A percentile compares a stretch with the other conserved stretches of the same genome.
Evolutionary conservation across 768 basidiomycete species (phyloP).

Genomic region (Vishniacozyma victoriae): DNA sequence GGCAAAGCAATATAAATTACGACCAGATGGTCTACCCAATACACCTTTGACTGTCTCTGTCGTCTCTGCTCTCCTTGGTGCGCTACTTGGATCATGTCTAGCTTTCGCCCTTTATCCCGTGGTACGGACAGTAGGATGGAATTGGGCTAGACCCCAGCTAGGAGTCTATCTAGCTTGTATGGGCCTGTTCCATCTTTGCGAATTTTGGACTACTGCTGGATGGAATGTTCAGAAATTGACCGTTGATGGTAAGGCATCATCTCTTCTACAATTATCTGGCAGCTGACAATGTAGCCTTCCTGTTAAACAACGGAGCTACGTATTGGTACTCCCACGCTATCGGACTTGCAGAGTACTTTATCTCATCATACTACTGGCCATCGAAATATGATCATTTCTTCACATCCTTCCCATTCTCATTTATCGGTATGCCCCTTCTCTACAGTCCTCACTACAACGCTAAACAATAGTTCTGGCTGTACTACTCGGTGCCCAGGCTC

Average conservation of each 20-base stretch:
- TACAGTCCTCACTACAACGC: background rate
- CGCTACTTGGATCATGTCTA: conserved; percentile 58
- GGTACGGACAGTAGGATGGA: conserved; percentile 34
- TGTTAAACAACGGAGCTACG: conserved; percentile 78
- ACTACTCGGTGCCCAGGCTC: conserved; percentile 63
- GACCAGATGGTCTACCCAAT: conserved; percentile 74
- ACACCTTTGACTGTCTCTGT: conserved; percentile 72
- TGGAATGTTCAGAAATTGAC: conserved; percentile 91
- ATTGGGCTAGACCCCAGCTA: conserved; percentile 69
- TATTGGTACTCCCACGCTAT: conserved; percentile 79
- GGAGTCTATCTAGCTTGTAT: conserved; percentile 78
- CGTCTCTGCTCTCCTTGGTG: conserved; percentile 82
- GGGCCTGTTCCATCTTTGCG: conserved; percentile 85
- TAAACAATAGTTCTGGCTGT: conserved; percentile 57
- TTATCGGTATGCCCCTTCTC: conserved; percentile 1
- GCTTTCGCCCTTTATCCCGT: conserved; percentile 27
- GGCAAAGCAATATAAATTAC: conserved; percentile 42
- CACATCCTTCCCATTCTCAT: conserved; percentile 6
- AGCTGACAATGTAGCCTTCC: conserved; percentile 60
- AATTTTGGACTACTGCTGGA: conserved; percentile 90
- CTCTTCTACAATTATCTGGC: conserved; percentile 13
- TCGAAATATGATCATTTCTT: conserved; percentile 49
- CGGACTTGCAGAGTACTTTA: conserved; percentile 73
- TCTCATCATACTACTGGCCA: conserved; percentile 64
- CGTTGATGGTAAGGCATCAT: conserved; percentile 89